Evolutionary conservation across 2,329 filamentous ascomycete species (phyloP).

Genomic region (Cladophialophora yegresii): DNA sequence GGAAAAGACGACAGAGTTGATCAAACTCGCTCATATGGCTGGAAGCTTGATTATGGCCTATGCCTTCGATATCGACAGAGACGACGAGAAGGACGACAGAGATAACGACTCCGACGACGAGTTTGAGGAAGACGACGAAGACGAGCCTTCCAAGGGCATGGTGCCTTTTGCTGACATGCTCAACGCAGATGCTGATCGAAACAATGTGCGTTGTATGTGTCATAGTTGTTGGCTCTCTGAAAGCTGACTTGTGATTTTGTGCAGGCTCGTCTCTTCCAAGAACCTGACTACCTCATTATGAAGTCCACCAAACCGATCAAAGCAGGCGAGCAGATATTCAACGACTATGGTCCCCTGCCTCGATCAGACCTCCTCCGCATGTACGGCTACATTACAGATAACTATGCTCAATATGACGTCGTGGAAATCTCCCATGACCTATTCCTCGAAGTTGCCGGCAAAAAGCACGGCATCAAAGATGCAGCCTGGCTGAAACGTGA

Average conservation of each 20-base stretch:
- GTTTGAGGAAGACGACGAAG: constrained; percentile 41
- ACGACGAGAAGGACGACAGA: constrained; percentile 34
- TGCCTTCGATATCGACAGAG: constrained; percentile 71
- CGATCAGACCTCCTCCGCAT: constrained; percentile 78
- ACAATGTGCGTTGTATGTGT: constrained; percentile 61
- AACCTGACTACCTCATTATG: constrained; percentile 65
- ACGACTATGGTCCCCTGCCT: constrained; percentile 84
- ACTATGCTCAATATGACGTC: constrained; percentile 77
- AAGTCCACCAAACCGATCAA: constrained; percentile 68
- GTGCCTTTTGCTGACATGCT: constrained; percentile 87
- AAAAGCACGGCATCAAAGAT: constrained; percentile 39
- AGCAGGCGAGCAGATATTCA: constrained; percentile 75
- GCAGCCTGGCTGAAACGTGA: constrained; percentile 40
- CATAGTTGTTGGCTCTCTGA: too few relatives aligned
- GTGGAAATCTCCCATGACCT: constrained; percentile 70
- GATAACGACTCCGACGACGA: constrained; percentile 22
- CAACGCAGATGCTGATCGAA: constrained; percentile 79
- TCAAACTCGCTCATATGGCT: constrained; percentile 71
- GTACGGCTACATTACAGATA: constrained; percentile 82
- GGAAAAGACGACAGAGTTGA: constrained; percentile 44
- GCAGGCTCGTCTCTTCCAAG: constrained; percentile 61
- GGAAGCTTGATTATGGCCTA: constrained; percentile 90
- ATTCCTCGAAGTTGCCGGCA: constrained; percentile 51
- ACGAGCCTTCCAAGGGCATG: constrained; percentile 61
- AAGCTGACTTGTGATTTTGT: constrained; percentile 3